Evolutionary conservation across 495 filamentous ascomycete species (phyloP).

Genomic region (Trichoderma gamsii): DNA sequence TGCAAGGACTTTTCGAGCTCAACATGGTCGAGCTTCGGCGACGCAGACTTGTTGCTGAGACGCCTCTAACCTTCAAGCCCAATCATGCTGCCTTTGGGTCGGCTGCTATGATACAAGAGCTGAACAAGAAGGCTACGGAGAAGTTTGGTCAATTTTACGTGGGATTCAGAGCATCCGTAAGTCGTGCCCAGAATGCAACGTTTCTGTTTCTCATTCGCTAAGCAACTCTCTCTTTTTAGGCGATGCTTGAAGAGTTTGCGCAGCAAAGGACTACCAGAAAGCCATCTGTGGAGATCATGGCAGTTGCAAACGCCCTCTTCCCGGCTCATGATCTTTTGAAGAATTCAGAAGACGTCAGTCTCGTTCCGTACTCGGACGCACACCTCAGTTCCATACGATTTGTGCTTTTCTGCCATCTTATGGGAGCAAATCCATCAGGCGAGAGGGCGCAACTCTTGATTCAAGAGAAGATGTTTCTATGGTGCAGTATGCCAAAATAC

Average conservation of each 20-base stretch:
- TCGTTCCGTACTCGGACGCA: background rate
- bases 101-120: slow-evolving; percentile 1
- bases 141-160: background rate
- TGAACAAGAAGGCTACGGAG: slow-evolving; percentile 3
- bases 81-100: background rate
- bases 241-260: background rate
- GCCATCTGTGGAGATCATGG: slow-evolving; percentile 11
- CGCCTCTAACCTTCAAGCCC: background rate
- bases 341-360: slow-evolving; percentile 11
- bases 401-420: background rate
- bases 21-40: slow-evolving; percentile 12
- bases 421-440: background rate
- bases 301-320: slow-evolving; percentile 14
- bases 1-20: background rate
- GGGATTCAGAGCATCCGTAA: slow-evolving; percentile 13
- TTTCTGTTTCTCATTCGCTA: background rate
- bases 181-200: background rate
- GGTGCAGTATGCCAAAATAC: background rate
- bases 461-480: background rate
- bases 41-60: slow-evolving; percentile 5
- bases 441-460: background rate
- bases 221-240: background rate
- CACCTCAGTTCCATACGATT: background rate
- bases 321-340: slow-evolving; percentile 10
- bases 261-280: background rate